Evolutionary conservation across 768 basidiomycete species (phyloP).

Genomic region (Lactarius pseudohatsudake): DNA sequence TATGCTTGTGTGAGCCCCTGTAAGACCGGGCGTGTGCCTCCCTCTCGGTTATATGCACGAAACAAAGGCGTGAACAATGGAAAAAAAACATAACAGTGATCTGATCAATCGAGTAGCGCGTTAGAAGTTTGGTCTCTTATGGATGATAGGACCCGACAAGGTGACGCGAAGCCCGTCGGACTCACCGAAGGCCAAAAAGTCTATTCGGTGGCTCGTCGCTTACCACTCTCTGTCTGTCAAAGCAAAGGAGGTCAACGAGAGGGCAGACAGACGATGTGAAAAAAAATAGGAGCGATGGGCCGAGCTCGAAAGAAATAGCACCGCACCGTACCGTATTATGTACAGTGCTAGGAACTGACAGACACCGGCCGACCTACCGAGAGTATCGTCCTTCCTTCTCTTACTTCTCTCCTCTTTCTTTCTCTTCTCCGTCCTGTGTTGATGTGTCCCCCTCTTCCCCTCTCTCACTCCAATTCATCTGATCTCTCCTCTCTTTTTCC

Average conservation of each 20-base stretch:
- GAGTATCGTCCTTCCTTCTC: neutral
- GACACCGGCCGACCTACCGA: conserved; percentile 2
- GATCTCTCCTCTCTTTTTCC: conserved; percentile 28
- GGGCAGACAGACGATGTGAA: neutral
- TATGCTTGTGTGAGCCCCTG: conserved; percentile 2
- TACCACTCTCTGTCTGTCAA: neutral
- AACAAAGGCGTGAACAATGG: neutral
- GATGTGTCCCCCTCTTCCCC: conserved; percentile 15
- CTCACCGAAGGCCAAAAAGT: conserved; percentile 22
- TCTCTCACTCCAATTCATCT: conserved; percentile 18
- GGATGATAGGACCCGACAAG: conserved; percentile 8
- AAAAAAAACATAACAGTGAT: neutral
- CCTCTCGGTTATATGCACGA: neutral
- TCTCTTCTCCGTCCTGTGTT: conserved; percentile 16
- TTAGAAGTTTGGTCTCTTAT: conserved; percentile 16
- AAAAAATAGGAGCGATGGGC: conserved; percentile 2
- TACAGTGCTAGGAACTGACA: conserved; percentile 12
- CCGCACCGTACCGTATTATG: conserved; percentile 18
- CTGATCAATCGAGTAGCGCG: conserved; percentile 20
- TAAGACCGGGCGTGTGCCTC: neutral
- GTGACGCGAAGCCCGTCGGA: conserved; percentile 3
- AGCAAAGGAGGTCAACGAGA: neutral
- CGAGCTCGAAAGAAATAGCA: neutral
- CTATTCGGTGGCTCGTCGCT: conserved; percentile 26
- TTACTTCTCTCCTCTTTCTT: neutral